A percentile compares a stretch with the other conserved stretches of the same genome.
These are phyloP conservation scores for Mesostigma viride DNA, from an alignment of 139 green algal genomes.

Conservation along the genomic window DNA sequence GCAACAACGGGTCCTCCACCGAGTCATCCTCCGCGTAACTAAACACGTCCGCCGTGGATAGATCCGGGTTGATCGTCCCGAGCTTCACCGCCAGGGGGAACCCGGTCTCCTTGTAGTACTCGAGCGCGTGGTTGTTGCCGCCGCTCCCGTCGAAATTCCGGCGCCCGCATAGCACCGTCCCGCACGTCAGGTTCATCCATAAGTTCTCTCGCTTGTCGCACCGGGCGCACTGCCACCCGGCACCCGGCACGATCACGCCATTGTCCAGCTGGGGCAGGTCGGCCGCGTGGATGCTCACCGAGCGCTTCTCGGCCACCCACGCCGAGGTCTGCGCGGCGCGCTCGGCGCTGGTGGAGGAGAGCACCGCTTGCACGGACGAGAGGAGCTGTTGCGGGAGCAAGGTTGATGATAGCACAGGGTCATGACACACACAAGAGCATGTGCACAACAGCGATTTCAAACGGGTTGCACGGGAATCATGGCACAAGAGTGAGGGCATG, in stretches of 20 bases:
- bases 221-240: slow-evolving; percentile 77
- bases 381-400: slow-evolving; percentile 35
- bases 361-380: slow-evolving; percentile 44
- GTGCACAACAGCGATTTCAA: too few species aligned
- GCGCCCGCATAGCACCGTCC: slow-evolving; percentile 84
- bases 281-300: slow-evolving; percentile 70
- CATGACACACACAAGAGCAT: too few species aligned
- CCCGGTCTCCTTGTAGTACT: slow-evolving; percentile 76
- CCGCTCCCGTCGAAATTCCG: slow-evolving; percentile 57
- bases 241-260: slow-evolving; percentile 58
- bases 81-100: slow-evolving; percentile 96
- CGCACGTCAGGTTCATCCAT: slow-evolving; percentile 95
- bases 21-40: slow-evolving; percentile 91
- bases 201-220: slow-evolving; percentile 81
- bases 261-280: slow-evolving; percentile 66
- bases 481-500: too few species aligned
- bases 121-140: slow-evolving; percentile 79
- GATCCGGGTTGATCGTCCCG: slow-evolving; percentile 83
- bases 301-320: slow-evolving; percentile 38
- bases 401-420: too few species aligned
- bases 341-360: slow-evolving; percentile 61
- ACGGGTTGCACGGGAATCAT: too few species aligned
- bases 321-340: slow-evolving; percentile 22
- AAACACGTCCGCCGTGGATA: slow-evolving; percentile 68
- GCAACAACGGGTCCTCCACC: slow-evolving; percentile 77